phyloP scores from a whole-genome alignment of 352 stramenopile species.

The Phytophthora brassicae region DNA sequence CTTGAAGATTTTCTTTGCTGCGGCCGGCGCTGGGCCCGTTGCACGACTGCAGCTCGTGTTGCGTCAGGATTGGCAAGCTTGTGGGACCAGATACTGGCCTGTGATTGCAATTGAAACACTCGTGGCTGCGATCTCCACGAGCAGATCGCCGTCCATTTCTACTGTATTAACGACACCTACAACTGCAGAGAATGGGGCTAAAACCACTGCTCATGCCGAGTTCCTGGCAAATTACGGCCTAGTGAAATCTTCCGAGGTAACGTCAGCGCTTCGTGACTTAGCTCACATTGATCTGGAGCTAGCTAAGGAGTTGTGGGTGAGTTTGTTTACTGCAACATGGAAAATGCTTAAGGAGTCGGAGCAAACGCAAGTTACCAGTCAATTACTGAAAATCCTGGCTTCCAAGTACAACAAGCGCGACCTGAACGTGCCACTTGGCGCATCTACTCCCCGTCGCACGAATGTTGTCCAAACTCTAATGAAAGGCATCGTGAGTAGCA shows the following conservation, averaged over 20 bases:
- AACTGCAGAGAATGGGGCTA: constrained; percentile 1
- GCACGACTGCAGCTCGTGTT: constrained; percentile 67
- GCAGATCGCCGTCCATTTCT: constrained; percentile 17
- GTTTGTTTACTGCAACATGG: constrained; percentile 72
- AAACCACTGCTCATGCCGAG: constrained; percentile 19
- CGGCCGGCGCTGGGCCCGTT: constrained; percentile 41
- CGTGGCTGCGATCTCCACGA: constrained; percentile 46
- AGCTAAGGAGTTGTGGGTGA: constrained; percentile 82
- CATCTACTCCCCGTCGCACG: constrained; percentile 49
- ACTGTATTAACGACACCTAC: background rate
- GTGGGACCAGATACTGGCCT: constrained; percentile 82
- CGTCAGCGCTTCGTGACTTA: constrained; percentile 62
- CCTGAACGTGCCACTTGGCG: constrained; percentile 66
- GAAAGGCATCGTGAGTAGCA: constrained; percentile 67
- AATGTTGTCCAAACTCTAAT: constrained; percentile 89
- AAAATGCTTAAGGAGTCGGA: constrained; percentile 43
- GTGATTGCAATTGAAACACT: constrained; percentile 79
- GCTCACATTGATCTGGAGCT: constrained; percentile 84
- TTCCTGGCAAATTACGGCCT: constrained; percentile 34
- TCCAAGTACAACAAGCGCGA: constrained; percentile 90
- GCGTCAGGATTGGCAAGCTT: constrained; percentile 87
- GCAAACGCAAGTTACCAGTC: constrained; percentile 56
- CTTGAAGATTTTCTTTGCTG: constrained; percentile 67
- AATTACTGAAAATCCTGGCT: constrained; percentile 77
- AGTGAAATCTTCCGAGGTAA: constrained; percentile 44